Evolutionary conservation across 352 stramenopile genomes (phyloP).

Genomic region (Phytophthora palmivora): DNA sequence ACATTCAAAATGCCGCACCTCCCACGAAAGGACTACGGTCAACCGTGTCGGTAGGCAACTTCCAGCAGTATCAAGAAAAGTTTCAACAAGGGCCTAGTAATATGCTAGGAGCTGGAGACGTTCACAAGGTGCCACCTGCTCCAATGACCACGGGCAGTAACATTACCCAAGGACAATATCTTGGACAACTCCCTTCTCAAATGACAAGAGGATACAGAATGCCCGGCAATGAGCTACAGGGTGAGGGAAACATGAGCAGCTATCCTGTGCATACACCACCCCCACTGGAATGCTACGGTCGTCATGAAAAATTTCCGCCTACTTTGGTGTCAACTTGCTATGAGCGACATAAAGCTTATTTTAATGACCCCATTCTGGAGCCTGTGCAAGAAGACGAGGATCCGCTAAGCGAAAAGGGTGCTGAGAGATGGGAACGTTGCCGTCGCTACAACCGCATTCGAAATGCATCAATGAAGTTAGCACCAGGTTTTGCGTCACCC

Average conservation of each 20-base stretch:
- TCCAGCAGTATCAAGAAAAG: constrained; percentile 71
- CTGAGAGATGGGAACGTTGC: constrained; percentile 68
- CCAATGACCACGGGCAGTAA: constrained; percentile 25
- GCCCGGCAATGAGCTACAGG: constrained; percentile 8
- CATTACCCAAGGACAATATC: constrained; percentile 33
- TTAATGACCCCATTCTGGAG: constrained; percentile 78
- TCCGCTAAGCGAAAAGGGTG: constrained; percentile 76
- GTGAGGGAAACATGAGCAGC: constrained; percentile 3
- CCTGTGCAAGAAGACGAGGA: constrained; percentile 75
- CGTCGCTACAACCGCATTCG: constrained; percentile 74
- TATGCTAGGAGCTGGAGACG: constrained; percentile 9
- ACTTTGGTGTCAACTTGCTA: constrained; percentile 69
- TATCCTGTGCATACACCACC: constrained; percentile 30
- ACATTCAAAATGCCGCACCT: constrained; percentile 18
- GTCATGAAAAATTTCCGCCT: constrained; percentile 60
- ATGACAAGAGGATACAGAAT: constrained; percentile 25
- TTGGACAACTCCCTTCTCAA: constrained; percentile 17
- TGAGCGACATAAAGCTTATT: constrained; percentile 69
- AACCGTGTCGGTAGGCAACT: constrained; percentile 78
- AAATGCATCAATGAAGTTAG: constrained; percentile 58
- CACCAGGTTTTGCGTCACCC: constrained; percentile 62
- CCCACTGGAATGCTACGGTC: constrained; percentile 47
- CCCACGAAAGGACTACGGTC: constrained; percentile 51
- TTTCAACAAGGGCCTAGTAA: constrained; percentile 31
- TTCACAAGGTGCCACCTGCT: constrained; percentile 13